Evolutionary conservation across 148 eudicot species (phyloP), one percentile per base, ranked within the genome.

Genomic region (Nepenthes mirabilis): DNA sequence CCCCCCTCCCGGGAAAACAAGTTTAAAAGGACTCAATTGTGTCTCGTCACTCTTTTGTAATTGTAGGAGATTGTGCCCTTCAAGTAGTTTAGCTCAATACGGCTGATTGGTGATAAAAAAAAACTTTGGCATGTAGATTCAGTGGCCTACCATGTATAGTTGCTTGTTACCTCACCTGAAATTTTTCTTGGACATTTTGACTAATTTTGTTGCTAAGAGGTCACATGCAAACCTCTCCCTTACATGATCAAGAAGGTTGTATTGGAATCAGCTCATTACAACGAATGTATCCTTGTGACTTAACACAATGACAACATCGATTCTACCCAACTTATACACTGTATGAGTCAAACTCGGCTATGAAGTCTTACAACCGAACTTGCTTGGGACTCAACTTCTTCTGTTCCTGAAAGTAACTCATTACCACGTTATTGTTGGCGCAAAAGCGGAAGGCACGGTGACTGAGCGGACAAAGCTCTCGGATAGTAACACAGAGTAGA

Each of bases 381-480:
- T 69, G 47, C 8, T 47, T 62, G 2, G 50, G 34, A 1, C 8
- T 61, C 9, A 61, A 23, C 23, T 23, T 23, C 23, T 23, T 51
- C 14, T 61, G 62, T 11, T 62, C 56, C 37, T 61, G 2, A 2
- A 43, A n/a, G 11, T 55, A 65, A 14, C 54, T 51, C n/a, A 14
- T 8, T 0, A 14, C 54, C 14, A 51, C 14, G 3, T 52, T 23
- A 1, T 43, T 40, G 43, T n/a, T n/a, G n/a, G n/a, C n/a, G n/a
- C n/a, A n/a, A n/a, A n/a, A n/a, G n/a, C n/a, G n/a, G n/a, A n/a
- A n/a, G n/a, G n/a, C n/a, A n/a, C n/a, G n/a, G n/a, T n/a, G n/a
- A n/a, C n/a, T n/a, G n/a, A n/a, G n/a, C n/a, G n/a, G n/a, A n/a
- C n/a, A n/a, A n/a, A n/a, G n/a, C n/a, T n/a, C n/a, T n/a, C n/a